Conservation (phyloP, 2,329 filamentous ascomycete genomes). For the Onygenales sp. region DNA sequence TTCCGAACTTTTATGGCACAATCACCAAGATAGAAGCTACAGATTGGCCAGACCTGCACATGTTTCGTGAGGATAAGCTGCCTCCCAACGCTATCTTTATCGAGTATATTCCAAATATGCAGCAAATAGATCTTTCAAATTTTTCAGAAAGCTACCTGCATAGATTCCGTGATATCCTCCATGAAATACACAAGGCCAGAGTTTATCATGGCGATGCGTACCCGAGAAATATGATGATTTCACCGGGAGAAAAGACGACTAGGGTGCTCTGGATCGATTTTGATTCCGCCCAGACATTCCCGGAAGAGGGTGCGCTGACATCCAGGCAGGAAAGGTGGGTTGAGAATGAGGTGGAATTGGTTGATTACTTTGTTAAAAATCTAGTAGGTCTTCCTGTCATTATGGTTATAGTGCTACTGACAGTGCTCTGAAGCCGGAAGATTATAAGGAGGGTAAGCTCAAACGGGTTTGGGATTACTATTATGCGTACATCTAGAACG, state of each 20-base stretch:
- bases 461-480: neutral
- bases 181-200: neutral
- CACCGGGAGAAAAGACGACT: neutral
- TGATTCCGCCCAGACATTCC: neutral
- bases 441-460: slow-evolving; percentile 11
- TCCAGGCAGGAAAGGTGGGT: neutral
- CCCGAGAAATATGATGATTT: neutral
- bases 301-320: neutral
- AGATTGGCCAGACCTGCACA: neutral
- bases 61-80: no score
- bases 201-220: neutral
- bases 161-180: neutral
- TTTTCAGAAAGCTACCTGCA: neutral
- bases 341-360: neutral
- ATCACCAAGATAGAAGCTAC: slow-evolving; percentile 8
- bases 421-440: neutral
- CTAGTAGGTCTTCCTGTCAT: neutral
- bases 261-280: neutral
- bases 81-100: no score
- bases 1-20: slow-evolving; percentile 6
- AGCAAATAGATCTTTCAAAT: neutral
- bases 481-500: neutral
- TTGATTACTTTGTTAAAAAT: neutral
- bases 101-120: neutral
- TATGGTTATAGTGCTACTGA: neutral